Conservation (phyloP, 208 protist species). For the Acanthamoeba healyi region DNA sequence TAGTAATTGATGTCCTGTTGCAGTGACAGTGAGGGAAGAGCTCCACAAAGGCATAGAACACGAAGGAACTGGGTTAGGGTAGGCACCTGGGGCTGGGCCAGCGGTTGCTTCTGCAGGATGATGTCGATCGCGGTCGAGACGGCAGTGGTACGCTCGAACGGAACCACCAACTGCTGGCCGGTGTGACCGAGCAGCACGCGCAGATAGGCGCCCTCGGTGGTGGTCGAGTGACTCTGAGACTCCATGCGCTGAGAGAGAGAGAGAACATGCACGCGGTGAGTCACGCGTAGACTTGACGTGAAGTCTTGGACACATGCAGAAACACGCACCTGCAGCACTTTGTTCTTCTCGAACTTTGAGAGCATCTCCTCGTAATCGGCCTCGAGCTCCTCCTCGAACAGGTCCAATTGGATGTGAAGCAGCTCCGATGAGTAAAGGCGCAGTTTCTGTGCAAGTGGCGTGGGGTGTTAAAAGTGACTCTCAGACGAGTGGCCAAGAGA, state of each 20-base stretch:
- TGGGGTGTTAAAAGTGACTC: not conserved
- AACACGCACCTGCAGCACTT: slow-evolving; percentile 51
- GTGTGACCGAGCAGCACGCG: slow-evolving; percentile 41
- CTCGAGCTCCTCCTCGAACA: slow-evolving; percentile 67
- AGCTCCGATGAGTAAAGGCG: slow-evolving; percentile 52
- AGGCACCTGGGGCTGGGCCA: slow-evolving; percentile 20
- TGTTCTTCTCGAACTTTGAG: slow-evolving; percentile 60
- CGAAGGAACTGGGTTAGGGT: no score
- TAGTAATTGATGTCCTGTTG: not conserved
- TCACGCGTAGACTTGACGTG: no score
- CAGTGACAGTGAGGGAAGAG: not conserved
- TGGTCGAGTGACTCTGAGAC: not conserved
- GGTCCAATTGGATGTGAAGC: slow-evolving; percentile 49
- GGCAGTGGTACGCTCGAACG: slow-evolving; percentile 15
- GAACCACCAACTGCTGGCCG: slow-evolving; percentile 48
- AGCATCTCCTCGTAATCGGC: slow-evolving; percentile 66
- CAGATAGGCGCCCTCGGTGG: slow-evolving; percentile 7
- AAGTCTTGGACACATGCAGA: not conserved
- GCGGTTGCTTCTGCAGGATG: slow-evolving; percentile 41
- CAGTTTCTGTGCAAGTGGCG: not conserved
- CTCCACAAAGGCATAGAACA: not conserved
- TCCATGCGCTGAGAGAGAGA: not conserved
- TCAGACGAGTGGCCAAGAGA: no score
- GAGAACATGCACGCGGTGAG: not conserved
- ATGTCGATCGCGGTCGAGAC: slow-evolving; percentile 3